Evolutionary conservation across 2,329 filamentous ascomycete species (phyloP), one percentile per base, ranked within the genome.

Genomic region (Arachnomyces sp.): DNA sequence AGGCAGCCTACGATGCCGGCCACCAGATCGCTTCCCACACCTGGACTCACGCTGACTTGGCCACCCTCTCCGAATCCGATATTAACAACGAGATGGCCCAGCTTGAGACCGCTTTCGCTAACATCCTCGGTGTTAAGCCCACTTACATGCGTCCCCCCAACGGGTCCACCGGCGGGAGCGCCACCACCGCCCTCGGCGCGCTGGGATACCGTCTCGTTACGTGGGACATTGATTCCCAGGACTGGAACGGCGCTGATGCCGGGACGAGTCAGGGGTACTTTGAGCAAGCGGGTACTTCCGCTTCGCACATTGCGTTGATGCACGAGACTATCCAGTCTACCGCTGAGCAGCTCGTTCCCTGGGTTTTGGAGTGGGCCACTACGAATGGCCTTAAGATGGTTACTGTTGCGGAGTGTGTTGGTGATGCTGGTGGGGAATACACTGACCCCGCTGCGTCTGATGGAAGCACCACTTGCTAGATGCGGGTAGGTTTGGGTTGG

Each of bases 1-100:
- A 50, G 31, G 53, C 60, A 0, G 58, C 59, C 34, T 41, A 56
- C 4, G 43, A 46, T 4, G 63, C 66, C 33, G 67, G 67, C 0
- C 68, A 71, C 43, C 68, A 71, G 44, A 44, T 71, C 28, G 68
- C 50, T 6, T 69, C 67, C 16, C 68, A 71, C 44, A 68, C 66
- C 28, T 41, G 39, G 39, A 17, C 18, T 12, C 39, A 41, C 33
- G 32, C 39, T 8, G 25, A 36, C 25, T 33, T 41, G 7, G 25
- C 32, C 8, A 36, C 20, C 16, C 30, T 41, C 28, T 14, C 13
- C 14, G 28, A 17, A 9, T 18, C 11, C 13, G 39, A 17, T 1
- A 41, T 41, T 15, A 16, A 7, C 11, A 7, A 11, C 12, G 39
- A 41, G 30, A 41, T 41, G 39, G 15, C 18, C 5, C 7, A 28